Evolutionary conservation across 176 grass and related monocot species (phyloP), one percentile per base, ranked within the genome.

Genomic region (Dactylis glomerata): DNA sequence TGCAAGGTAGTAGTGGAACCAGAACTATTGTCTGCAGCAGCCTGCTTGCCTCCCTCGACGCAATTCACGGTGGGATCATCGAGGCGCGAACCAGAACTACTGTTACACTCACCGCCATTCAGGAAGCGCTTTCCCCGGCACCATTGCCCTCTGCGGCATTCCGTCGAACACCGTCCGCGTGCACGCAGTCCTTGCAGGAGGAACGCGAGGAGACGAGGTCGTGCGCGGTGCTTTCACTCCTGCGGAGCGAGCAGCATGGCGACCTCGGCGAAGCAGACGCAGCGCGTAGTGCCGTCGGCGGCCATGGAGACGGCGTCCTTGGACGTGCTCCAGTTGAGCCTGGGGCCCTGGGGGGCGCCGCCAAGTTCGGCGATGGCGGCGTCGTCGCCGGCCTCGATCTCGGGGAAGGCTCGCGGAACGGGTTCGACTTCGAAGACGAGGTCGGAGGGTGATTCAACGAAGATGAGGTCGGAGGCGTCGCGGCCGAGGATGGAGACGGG

Each of bases 281-380:
- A 93, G 41, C 86, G 87, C 45, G 88, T 40, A 34, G 93, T 84
- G 45, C 83, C 87, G 6, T 95, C 84, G 1, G 92, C 82, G n/a
- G 95, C 69, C 82, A 94, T 94, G 92, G 91, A 97, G 45, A 87
- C 78, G 72, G 95, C 92, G 50, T 97, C 92, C 64, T 92, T 97
- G 63, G 95, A 92, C 19, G 92, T 73, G 59, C 95, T 97, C 95
- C 92, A 97, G 74, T 97, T 97, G 56, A 97, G 66, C 87, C 93
- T 95, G 67, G 95, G 92, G 52, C n/a, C n/a, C n/a, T 91, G 81
- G 1, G 88, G 91, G 5, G 89, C 85, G 42, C 93, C 93, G 6
- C 93, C 93, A 1, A 98, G 91, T 4, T 33, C 83, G 1, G 89
- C 61, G 30, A 98, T 93, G 40, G 87, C 86, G 38, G 82, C 86